Evolutionary conservation across 2,329 filamentous ascomycete genomes (phyloP).

Genomic region (Massarina eburnea): DNA sequence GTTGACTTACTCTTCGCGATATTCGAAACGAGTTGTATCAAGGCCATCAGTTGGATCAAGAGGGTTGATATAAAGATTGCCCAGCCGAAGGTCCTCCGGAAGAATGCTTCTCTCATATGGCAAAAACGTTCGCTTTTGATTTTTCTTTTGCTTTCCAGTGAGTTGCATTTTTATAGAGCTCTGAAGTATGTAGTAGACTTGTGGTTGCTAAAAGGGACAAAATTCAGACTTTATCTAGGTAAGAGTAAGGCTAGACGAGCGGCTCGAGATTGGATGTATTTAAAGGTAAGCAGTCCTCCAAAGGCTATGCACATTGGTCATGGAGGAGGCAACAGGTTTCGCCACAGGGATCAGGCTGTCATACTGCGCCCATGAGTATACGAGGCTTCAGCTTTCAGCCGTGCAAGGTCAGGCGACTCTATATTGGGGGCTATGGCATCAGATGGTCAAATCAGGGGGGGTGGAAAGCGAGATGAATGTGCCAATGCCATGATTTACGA

Average conservation of each 20-base stretch:
- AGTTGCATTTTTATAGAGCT: not conserved
- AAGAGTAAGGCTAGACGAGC: not conserved
- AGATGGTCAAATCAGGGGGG: not conserved
- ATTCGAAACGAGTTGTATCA: constrained; percentile 8
- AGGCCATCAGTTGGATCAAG: constrained; percentile 9
- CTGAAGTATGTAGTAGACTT: not conserved
- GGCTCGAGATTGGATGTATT: not conserved
- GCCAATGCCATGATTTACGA: too few species aligned
- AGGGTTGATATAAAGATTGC: constrained; percentile 10
- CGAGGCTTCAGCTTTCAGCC: not conserved
- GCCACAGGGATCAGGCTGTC: constrained; percentile 3
- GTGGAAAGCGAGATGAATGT: too few species aligned
- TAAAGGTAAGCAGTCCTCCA: not conserved
- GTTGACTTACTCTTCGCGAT: constrained; percentile 5
- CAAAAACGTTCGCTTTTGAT: constrained; percentile 10
- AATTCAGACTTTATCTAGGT: not conserved
- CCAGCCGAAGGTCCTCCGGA: constrained; percentile 9
- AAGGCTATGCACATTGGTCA: not conserved
- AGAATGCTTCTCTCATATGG: constrained; percentile 6
- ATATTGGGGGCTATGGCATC: not conserved
- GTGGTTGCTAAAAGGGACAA: not conserved
- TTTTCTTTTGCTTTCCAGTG: constrained; percentile 3
- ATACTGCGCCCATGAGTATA: not conserved
- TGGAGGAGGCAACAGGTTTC: not conserved
- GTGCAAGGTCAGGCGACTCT: not conserved